Conservation (phyloP, 768 basidiomycete species). For the Chalciporus chontae region DNA sequence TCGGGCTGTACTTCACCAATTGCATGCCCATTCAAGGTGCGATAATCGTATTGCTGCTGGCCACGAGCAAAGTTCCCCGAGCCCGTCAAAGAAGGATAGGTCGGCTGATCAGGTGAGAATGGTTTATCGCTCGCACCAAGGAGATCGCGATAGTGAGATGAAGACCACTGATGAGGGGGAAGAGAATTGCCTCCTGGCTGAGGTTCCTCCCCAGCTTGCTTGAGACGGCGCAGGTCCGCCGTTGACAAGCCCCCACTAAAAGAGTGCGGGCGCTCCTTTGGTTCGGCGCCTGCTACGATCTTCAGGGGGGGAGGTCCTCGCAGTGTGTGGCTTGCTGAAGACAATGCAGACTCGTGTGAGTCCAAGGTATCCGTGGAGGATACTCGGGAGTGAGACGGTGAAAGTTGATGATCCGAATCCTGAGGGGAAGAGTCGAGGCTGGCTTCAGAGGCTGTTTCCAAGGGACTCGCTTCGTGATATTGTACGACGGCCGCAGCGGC, state of each 20-base stretch:
- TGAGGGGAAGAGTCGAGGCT: constrained; percentile 75
- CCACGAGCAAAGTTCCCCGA: constrained; percentile 46
- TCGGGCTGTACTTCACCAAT: constrained; percentile 39
- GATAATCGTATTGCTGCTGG: constrained; percentile 51
- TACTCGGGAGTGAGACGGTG: constrained; percentile 72
- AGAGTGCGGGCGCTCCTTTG: constrained; percentile 76
- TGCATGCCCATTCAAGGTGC: constrained; percentile 33
- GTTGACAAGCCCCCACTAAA: constrained; percentile 75
- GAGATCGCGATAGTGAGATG: constrained; percentile 48
- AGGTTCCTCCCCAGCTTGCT: constrained; percentile 55
- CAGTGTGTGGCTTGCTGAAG: constrained; percentile 53
- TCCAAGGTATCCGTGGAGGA: constrained; percentile 77
- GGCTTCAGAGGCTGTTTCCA: constrained; percentile 68
- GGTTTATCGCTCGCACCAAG: constrained; percentile 40
- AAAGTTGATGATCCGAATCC: constrained; percentile 61
- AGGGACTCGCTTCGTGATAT: constrained; percentile 62
- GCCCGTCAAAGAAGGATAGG: constrained; percentile 67
- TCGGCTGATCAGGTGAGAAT: constrained; percentile 40
- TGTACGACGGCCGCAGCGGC: constrained; percentile 49
- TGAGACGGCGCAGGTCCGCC: constrained; percentile 71
- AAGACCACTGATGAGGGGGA: constrained; percentile 48
- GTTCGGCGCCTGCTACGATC: constrained; percentile 47
- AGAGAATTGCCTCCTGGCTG: constrained; percentile 36
- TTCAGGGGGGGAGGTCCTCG: constrained; percentile 55
- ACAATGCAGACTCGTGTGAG: constrained; percentile 53